Conservation (phyloP, 2,329 filamentous ascomycete genomes). For the Aspergillus melleus region DNA sequence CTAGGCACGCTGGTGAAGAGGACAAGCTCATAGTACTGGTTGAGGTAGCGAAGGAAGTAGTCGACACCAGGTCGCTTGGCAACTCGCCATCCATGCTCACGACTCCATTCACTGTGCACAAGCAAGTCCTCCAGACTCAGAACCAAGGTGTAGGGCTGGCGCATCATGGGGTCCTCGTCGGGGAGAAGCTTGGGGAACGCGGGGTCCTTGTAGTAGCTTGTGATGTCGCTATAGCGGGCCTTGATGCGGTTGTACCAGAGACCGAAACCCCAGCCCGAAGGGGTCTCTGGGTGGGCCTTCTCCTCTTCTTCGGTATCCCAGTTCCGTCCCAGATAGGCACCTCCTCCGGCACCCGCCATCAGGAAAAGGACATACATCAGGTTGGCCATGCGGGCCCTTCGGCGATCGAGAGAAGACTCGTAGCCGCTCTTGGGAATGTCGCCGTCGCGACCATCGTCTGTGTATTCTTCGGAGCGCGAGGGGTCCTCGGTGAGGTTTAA, state of each 20-base stretch:
- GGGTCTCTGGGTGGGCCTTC: constrained; percentile 66
- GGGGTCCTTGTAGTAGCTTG: constrained; percentile 94
- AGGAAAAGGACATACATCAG: constrained; percentile 68
- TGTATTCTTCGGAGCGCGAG: constrained; percentile 43
- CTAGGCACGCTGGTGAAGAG: constrained; percentile 90
- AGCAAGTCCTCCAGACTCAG: constrained; percentile 91
- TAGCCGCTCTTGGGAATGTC: constrained; percentile 76
- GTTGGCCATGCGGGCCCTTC: constrained; percentile 73
- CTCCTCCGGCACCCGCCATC: constrained; percentile 56
- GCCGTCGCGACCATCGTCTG: constrained; percentile 54
- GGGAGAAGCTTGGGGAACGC: constrained; percentile 90
- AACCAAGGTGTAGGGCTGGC: constrained; percentile 88
- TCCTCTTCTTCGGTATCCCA: constrained; percentile 79
- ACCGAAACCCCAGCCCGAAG: constrained; percentile 73
- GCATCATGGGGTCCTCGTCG: constrained; percentile 68
- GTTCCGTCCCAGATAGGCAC: constrained; percentile 79
- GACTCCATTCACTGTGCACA: constrained; percentile 90
- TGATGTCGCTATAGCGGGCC: constrained; percentile 71
- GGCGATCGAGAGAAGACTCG: constrained; percentile 84
- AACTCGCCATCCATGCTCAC: constrained; percentile 91
- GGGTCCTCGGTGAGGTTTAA: constrained; percentile 58
- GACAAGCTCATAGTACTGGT: constrained; percentile 96
- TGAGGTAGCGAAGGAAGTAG: constrained; percentile 95
- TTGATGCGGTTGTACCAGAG: constrained; percentile 80
- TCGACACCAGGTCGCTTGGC: constrained; percentile 94